Conservation (phyloP, 2,329 filamentous ascomycete genomes). For the Ophiostoma quercus region DNA sequence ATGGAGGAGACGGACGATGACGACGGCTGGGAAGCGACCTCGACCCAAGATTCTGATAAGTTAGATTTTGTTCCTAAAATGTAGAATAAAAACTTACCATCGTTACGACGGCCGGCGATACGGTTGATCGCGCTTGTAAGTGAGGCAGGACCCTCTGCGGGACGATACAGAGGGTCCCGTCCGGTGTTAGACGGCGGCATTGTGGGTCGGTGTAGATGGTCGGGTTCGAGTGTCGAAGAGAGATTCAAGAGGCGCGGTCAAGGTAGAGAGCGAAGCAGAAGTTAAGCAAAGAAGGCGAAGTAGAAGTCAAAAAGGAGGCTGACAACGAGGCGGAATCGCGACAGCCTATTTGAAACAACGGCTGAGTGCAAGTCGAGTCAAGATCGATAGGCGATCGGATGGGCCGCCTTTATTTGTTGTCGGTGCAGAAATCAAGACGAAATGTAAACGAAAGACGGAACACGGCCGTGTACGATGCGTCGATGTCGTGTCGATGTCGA, state of each 20-base stretch:
- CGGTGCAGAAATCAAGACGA: background rate
- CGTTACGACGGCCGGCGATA: conserved; percentile 31
- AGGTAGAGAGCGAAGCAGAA: background rate
- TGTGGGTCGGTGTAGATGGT: conserved; percentile 12
- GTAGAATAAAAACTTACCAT: conserved; percentile 32
- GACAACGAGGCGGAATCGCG: background rate
- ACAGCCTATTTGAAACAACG: background rate
- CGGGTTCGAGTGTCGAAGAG: no score
- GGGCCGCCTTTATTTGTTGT: background rate
- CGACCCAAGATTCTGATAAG: conserved; percentile 83
- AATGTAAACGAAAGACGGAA: background rate
- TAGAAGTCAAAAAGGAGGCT: background rate
- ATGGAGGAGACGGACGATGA: conserved; percentile 86
- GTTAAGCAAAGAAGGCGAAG: no score
- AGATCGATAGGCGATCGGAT: background rate
- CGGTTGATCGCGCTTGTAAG: conserved; percentile 23
- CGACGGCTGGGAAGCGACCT: conserved; percentile 86
- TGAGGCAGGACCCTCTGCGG: conserved; percentile 17
- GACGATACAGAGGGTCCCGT: conserved; percentile 21
- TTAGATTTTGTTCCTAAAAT: background rate
- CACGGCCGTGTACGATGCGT: conserved; percentile 1
- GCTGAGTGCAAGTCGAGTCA: background rate
- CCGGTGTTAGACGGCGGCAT: conserved; percentile 19
- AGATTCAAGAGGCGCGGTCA: background rate
- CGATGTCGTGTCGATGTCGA: background rate